Evolutionary conservation across 192 early-diverging fungal species (phyloP), one percentile per base, ranked within the genome.

Genomic region (Linnemannia schmuckeri): DNA sequence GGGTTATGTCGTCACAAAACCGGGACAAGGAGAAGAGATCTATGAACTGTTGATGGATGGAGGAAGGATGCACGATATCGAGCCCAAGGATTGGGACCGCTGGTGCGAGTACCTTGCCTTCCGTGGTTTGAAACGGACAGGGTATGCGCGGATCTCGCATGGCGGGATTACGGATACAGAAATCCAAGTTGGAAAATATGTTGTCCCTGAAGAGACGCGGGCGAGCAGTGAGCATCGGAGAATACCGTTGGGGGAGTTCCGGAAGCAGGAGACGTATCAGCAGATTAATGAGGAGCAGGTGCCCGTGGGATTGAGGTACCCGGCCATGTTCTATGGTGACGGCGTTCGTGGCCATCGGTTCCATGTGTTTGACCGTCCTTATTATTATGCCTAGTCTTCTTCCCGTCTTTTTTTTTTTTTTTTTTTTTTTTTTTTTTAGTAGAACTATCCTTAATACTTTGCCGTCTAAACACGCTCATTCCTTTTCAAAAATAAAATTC

Each of bases 91-190:
- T 79, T 89, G 85, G 71, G 94, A 94, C 88, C 92, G 95, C 68
- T 96, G 95, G 95, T 96, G 95, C 83, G 89, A 96, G 89, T 96
- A 96, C 83, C 90, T 96, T 38, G 94, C 91, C 69, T 96, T 91
- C 87, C 92, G 95, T 76, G 94, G 94, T 20, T 66, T 96, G 68
- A 90, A 92, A 83, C 91, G 94, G 72, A 82, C 89, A 35, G 94
- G 90, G 33, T 96, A 95, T 77, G 95, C 95, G 20, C 92, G 95
- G 55, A 81, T 96, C 35, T 92, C 93, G 66, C 95, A 94, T 73
- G 95, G 95, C n/a, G 91, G 90, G 15, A 94, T 96, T 79, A 95
- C 95, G 4, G 95, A 96, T 77, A 96, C 95, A 12, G 95, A 96
- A 90, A 94, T 96, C 74, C 95, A 96, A 85, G 88, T 88, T 40